Evolutionary conservation across 2,329 filamentous ascomycete species (phyloP).

Genomic region (Fusarium armeniacum): DNA sequence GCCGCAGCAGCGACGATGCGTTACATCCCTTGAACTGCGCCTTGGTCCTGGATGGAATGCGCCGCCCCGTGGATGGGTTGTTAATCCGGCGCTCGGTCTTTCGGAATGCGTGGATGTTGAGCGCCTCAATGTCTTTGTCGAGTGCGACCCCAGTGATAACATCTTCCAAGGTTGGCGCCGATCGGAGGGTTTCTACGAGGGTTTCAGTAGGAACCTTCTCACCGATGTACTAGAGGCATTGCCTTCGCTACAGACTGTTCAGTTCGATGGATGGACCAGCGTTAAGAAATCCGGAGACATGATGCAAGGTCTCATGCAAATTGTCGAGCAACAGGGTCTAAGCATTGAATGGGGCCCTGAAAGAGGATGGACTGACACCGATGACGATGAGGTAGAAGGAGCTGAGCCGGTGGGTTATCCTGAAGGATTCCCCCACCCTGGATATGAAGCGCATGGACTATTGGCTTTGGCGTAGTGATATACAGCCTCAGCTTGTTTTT

Average conservation of each 20-base stretch:
- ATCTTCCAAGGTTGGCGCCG: constrained; percentile 77
- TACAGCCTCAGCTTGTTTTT: constrained; percentile 2
- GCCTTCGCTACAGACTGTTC: constrained; percentile 68
- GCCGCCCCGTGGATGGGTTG: constrained; percentile 78
- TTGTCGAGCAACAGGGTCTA: constrained; percentile 63
- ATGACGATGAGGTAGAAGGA: constrained; percentile 48
- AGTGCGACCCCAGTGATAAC: constrained; percentile 77
- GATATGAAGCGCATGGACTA: constrained; percentile 26
- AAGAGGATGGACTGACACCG: constrained; percentile 72
- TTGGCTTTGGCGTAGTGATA: constrained; percentile 30
- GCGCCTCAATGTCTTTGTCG: constrained; percentile 75
- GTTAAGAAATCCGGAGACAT: constrained; percentile 76
- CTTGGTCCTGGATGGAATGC: constrained; percentile 80
- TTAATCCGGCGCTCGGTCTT: constrained; percentile 74
- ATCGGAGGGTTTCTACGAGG: constrained; percentile 77
- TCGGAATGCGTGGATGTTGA: constrained; percentile 71
- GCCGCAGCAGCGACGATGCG: constrained; percentile 68
- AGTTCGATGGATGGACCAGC: constrained; percentile 78
- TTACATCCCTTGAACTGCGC: constrained; percentile 77
- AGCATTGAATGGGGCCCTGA: constrained; percentile 76
- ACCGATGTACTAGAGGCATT: constrained; percentile 68
- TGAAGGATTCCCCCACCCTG: constrained; percentile 30
- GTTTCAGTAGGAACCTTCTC: constrained; percentile 72
- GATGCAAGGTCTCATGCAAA: constrained; percentile 71
- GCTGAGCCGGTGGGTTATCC: constrained; percentile 6